Conservation (phyloP, 148 eudicot genomes). For the Pharnaceum exiguum region DNA sequence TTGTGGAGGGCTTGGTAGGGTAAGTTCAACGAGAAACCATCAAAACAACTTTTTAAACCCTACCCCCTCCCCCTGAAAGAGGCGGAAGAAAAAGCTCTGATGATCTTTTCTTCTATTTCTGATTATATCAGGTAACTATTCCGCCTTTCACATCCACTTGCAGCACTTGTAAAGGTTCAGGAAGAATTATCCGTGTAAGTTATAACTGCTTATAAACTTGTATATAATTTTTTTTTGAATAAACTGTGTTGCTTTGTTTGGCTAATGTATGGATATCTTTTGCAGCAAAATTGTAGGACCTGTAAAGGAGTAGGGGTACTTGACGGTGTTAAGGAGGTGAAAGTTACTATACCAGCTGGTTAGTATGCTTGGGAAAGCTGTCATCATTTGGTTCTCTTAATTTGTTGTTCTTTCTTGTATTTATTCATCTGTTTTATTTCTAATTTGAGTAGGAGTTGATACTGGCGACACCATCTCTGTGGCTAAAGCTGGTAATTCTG, state of each 20-base stretch:
- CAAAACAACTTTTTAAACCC: no score
- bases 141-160: slow-evolving; percentile 84
- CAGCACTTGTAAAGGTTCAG: slow-evolving; percentile 69
- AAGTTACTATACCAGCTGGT: slow-evolving; percentile 84
- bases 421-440: slow-evolving; percentile 8
- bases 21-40: slow-evolving; percentile 30
- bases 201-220: slow-evolving; percentile 1
- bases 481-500: slow-evolving; percentile 83
- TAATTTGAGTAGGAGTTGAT: slow-evolving; percentile 60
- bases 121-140: slow-evolving; percentile 53
- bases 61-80: no score
- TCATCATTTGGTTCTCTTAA: no score
- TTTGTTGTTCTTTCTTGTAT: neutral
- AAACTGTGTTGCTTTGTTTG: neutral
- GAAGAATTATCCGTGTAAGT: slow-evolving; percentile 65
- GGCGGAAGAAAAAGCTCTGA: no score
- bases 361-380: no score
- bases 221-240: neutral
- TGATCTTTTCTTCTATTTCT: neutral
- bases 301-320: slow-evolving; percentile 72
- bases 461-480: slow-evolving; percentile 83
- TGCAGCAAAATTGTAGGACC: slow-evolving; percentile 60
- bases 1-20: slow-evolving; percentile 79
- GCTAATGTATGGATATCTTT: slow-evolving; percentile 2
- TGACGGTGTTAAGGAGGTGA: slow-evolving; percentile 70